Conservation (phyloP, 2,329 filamentous ascomycete species). For the Penicillium frequentans region DNA sequence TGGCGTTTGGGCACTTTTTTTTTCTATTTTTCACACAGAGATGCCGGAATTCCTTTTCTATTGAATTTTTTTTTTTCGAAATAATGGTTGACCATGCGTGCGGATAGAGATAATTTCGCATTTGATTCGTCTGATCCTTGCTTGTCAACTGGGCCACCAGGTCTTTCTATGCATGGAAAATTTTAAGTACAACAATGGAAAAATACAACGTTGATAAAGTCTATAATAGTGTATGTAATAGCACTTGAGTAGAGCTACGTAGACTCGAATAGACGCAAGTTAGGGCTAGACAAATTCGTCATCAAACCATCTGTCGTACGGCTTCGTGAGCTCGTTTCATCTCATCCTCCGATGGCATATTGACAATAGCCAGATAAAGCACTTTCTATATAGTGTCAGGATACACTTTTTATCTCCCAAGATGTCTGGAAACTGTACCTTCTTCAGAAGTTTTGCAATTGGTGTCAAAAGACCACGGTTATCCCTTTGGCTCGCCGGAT, state of each 20-base stretch:
- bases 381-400: slow-evolving; percentile 43
- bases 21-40: slow-evolving; percentile 1
- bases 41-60: slow-evolving; percentile 8
- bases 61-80: neutral
- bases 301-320: neutral
- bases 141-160: neutral
- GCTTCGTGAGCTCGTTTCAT: slow-evolving; percentile 27
- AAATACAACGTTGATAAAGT: neutral
- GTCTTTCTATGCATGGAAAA: neutral
- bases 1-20: slow-evolving; percentile 15
- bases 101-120: neutral
- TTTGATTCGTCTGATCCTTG: neutral
- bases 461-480: slow-evolving; percentile 5
- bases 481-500: neutral
- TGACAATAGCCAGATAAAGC: slow-evolving; percentile 54
- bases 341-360: slow-evolving; percentile 49
- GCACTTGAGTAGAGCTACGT: too few species aligned
- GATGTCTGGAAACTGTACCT: slow-evolving; percentile 15
- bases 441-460: slow-evolving; percentile 30
- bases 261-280: too few species aligned
- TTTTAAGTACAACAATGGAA: neutral
- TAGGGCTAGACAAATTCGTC: neutral
- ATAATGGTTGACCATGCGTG: neutral
- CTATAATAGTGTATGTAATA: too few species aligned
- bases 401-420: neutral